Base-by-base conservation (phyloP, 1,284 basidiomycete genomes). In the Schizophyllum amplum region DNA sequence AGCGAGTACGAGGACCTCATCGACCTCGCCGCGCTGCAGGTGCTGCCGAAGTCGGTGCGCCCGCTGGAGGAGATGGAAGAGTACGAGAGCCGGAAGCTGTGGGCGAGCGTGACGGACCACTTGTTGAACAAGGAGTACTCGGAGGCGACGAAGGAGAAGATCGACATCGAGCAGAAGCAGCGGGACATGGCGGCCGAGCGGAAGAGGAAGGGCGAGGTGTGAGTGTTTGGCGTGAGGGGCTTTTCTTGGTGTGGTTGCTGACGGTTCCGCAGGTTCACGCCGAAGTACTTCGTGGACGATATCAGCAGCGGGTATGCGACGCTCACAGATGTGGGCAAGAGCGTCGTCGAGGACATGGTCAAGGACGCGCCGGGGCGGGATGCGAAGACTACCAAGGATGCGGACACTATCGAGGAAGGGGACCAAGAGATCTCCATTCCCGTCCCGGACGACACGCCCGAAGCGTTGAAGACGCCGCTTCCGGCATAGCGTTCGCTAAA, bases 91-190 rank as follows among this genome's bases (percentile, higher is more conserved):
- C 78, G 94, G 60, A 85, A 83, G 73, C 72, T 98, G 58, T 98
- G 96, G 97, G 83, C 90, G 55, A 81, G 77, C 46, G 94, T 99
- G 21, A 95, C 94, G 46, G 77, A 75, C 56, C 73, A 83, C 66
- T 75, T 98, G 57, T 55, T 92, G 52, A 78, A 75, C 66, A 98
- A 97, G 78, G 91, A 97, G 70, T 98, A 83, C 73, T 78, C 80
- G 49, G 92, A 95, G 55, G 94, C 94, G 55, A 96, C 91, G 53
- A 88, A 78, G 74, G 81, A 88, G 71, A 98, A 97, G 76, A 83
- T 93, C 57, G 71, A 70, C 4, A 94, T 98, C 57, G 94, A 97
- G 74, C 94, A 97, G 79, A 80, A 72, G 66, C 94, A 97, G 76
- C 77, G 94, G 57, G 93, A 96, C 62, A 81, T 84, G 50, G 89